Evolutionary conservation across 78 protist genomes (phyloP).

Genomic region (Planoprotostelium fungivorum): DNA sequence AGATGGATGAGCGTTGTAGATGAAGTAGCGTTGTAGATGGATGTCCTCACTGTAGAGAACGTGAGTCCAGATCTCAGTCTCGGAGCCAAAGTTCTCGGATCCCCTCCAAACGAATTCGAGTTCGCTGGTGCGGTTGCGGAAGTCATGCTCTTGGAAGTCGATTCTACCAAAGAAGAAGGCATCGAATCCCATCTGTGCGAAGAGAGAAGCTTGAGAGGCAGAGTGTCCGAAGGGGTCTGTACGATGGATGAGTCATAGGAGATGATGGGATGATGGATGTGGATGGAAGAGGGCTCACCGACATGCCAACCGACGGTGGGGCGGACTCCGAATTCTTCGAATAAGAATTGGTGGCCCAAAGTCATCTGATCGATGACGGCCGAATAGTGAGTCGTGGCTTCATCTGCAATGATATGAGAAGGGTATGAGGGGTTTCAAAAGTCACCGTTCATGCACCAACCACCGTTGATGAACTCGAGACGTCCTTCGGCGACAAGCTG

Average conservation of each 20-base stretch:
- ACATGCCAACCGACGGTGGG: conserved; percentile 51
- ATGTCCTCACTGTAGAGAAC: neutral
- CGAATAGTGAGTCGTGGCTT: conserved; percentile 31
- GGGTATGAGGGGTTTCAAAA: no score
- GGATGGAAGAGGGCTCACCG: neutral
- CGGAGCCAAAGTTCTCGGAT: neutral
- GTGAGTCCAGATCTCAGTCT: neutral
- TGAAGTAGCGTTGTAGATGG: neutral
- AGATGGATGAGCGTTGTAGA: neutral
- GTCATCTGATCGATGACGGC: conserved; percentile 59
- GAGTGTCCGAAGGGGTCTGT: conserved; percentile 60
- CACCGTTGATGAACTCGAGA: conserved; percentile 50
- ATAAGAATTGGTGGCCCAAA: conserved; percentile 44
- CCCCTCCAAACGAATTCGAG: neutral
- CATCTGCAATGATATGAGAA: conserved; percentile 15
- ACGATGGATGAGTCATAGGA: neutral
- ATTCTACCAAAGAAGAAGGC: conserved; percentile 37
- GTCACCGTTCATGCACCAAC: conserved; percentile 37
- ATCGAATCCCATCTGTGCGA: conserved; percentile 41
- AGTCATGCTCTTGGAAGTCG: conserved; percentile 25
- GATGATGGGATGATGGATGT: no score
- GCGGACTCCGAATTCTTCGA: conserved; percentile 35
- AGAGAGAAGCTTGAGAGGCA: conserved; percentile 20
- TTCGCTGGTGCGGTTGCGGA: conserved; percentile 6
- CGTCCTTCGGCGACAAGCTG: conserved; percentile 10